phyloP scores from a whole-genome alignment of 345 rosid genomes.

The Iberis pinnata region DNA sequence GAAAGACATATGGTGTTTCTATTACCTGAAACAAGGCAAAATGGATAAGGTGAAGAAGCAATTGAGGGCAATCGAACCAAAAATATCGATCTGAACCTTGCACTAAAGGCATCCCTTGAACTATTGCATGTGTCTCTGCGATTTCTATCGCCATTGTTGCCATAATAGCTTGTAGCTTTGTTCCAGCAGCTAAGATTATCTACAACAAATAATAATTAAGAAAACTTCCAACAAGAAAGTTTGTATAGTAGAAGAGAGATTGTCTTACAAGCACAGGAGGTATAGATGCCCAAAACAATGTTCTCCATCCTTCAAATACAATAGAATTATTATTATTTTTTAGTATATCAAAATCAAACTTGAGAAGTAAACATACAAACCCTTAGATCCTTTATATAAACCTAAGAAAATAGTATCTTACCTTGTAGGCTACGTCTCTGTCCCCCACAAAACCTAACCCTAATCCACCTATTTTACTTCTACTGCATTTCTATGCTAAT shows the following conservation, averaged over 20 bases:
- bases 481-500: too few relatives aligned
- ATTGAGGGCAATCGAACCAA: constrained; percentile 76
- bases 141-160: constrained; percentile 83
- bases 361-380: too few relatives aligned
- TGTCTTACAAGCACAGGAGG: constrained; percentile 71
- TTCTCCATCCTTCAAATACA: constrained; percentile 92
- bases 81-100: constrained; percentile 79
- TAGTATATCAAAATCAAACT: too few relatives aligned
- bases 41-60: constrained; percentile 81
- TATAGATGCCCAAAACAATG: constrained; percentile 79
- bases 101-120: constrained; percentile 91
- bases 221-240: too few relatives aligned
- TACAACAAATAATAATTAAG: too few relatives aligned
- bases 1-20: too few relatives aligned
- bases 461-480: too few relatives aligned
- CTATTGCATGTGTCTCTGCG: constrained; percentile 66
- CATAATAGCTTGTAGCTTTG: constrained; percentile 78
- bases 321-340: too few relatives aligned
- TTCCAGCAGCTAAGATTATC: constrained; percentile 87
- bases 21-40: constrained; percentile 82
- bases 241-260: constrained; percentile 4
- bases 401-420: too few relatives aligned
- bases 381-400: too few relatives aligned
- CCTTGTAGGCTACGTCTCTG: too few relatives aligned
- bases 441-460: too few relatives aligned